Evolutionary conservation across 1,139 yeast species (phyloP).

Genomic region (Lodderomyces elongisporus): DNA sequence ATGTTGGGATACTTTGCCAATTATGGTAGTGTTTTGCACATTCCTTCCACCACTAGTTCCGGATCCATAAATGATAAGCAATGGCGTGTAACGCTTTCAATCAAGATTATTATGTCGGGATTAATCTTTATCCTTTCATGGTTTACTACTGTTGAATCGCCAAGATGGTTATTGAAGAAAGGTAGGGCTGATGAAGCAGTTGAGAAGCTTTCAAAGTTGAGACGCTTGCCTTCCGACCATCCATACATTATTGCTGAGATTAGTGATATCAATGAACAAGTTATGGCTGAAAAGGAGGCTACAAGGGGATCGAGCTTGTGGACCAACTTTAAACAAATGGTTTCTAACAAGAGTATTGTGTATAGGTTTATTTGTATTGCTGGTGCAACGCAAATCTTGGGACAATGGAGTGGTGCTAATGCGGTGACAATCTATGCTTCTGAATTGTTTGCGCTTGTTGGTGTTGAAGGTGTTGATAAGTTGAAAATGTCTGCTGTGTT

Average conservation of each 20-base stretch:
- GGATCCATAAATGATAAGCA: slow-evolving; percentile 21
- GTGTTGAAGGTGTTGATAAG: slow-evolving; percentile 31
- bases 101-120: slow-evolving; percentile 42
- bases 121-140: slow-evolving; percentile 33
- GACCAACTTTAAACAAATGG: slow-evolving; percentile 27
- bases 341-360: slow-evolving; percentile 32
- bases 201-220: slow-evolving; percentile 36
- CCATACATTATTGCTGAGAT: slow-evolving; percentile 50
- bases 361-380: slow-evolving; percentile 44
- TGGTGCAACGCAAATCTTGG: slow-evolving; percentile 44
- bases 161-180: slow-evolving; percentile 42
- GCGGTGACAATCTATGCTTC: slow-evolving; percentile 59
- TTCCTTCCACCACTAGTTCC: slow-evolving; percentile 12
- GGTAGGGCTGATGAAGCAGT: slow-evolving; percentile 33
- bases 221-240: slow-evolving; percentile 48
- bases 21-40: slow-evolving; percentile 36
- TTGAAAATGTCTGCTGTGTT: slow-evolving; percentile 45
- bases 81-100: slow-evolving; percentile 34
- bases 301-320: slow-evolving; percentile 21
- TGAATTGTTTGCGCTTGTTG: slow-evolving; percentile 49
- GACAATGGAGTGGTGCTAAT: slow-evolving; percentile 63
- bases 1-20: slow-evolving; percentile 49
- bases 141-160: slow-evolving; percentile 37
- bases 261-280: slow-evolving; percentile 45
- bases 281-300: slow-evolving; percentile 35